A percentile compares a stretch with the other conserved stretches of the same genome.
phyloP scores from a whole-genome alignment of 2,329 filamentous ascomycete genomes.

The Fusarium caatingaense region DNA sequence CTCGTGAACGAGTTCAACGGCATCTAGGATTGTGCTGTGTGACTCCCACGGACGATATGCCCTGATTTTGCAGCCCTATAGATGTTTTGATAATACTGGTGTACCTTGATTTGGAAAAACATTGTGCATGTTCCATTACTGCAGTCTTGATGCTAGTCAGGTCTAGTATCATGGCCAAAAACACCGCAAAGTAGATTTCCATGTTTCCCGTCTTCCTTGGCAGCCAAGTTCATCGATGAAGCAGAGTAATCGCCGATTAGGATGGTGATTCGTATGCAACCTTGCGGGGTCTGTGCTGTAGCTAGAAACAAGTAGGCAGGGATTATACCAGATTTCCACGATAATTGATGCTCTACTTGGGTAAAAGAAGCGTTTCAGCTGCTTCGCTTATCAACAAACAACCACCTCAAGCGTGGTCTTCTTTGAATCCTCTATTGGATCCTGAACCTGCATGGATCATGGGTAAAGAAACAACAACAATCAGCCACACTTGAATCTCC shows the following conservation, averaged over 20 bases:
- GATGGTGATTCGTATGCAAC: constrained; percentile 14
- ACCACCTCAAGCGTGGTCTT: constrained; percentile 9
- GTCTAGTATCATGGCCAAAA: constrained; percentile 9
- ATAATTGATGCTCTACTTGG: neutral
- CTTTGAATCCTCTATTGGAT: constrained; percentile 19
- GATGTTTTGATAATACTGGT: constrained; percentile 15
- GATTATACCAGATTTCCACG: neutral
- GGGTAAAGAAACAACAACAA: constrained; percentile 18
- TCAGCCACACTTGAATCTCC: constrained; percentile 25
- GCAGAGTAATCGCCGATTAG: constrained; percentile 35
- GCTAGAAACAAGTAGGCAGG: constrained; percentile 9
- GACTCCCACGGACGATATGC: constrained; percentile 7
- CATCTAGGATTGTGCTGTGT: neutral
- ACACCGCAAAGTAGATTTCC: constrained; percentile 28
- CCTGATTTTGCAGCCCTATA: constrained; percentile 38
- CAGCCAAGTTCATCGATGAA: constrained; percentile 19
- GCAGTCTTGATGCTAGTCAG: constrained; percentile 5
- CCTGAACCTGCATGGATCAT: constrained; percentile 27
- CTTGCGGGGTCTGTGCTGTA: constrained; percentile 21
- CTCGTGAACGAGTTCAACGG: constrained; percentile 33
- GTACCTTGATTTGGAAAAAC: neutral
- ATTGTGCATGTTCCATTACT: neutral
- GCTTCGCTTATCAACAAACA: constrained; percentile 19
- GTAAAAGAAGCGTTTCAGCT: constrained; percentile 33
- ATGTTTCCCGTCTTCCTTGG: constrained; percentile 32